A percentile compares a stretch with the other conserved stretches of the same genome.
Conservation (phyloP, 2,329 filamentous ascomycete genomes). For the Karstenula rhodostoma region DNA sequence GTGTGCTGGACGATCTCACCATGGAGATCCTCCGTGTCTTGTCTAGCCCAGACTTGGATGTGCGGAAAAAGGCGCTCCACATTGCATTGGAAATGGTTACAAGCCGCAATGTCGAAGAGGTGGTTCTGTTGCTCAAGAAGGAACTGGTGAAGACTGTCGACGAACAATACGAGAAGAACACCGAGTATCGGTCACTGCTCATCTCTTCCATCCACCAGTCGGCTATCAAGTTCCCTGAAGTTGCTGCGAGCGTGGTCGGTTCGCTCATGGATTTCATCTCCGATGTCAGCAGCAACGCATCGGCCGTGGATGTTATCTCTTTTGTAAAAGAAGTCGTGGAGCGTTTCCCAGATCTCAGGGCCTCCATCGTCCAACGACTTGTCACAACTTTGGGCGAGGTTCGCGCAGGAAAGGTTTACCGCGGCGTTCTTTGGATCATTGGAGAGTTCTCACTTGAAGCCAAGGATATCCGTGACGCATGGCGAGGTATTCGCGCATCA, state of each 20-base stretch:
- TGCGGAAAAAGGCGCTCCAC: conserved; percentile 86
- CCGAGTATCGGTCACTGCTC: conserved; percentile 75
- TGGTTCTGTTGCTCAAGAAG: conserved; percentile 95
- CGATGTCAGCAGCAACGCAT: conserved; percentile 97
- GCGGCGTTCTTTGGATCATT: conserved; percentile 96
- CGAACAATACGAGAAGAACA: conserved; percentile 91
- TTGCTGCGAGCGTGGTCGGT: conserved; percentile 94
- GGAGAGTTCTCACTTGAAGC: conserved; percentile 96
- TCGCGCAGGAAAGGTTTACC: conserved; percentile 94
- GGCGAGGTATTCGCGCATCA: conserved; percentile 93
- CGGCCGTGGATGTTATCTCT: conserved; percentile 95
- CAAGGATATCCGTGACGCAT: conserved; percentile 92
- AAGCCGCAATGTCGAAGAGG: conserved; percentile 98
- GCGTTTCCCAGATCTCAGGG: conserved; percentile 90
- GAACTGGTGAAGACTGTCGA: conserved; percentile 97
- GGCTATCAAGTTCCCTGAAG: conserved; percentile 98
- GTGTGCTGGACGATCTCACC: conserved; percentile 88
- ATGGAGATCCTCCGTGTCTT: conserved; percentile 98
- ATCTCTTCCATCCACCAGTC: conserved; percentile 98
- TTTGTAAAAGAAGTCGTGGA: conserved; percentile 99
- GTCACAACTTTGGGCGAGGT: conserved; percentile 93
- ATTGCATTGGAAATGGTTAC: conserved; percentile 98
- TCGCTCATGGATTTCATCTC: conserved; percentile 99
- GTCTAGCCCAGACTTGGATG: conserved; percentile 94
- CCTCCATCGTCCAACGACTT: conserved; percentile 85